A percentile compares a stretch with the other conserved stretches of the same genome.
These are phyloP conservation scores for Sorghum bicolor DNA, from an alignment of 176 grass and related monocot genomes.

Conservation along the genomic window Sorghum_bicolor_NCBIv3 NC_012879.2:56291001-56291500, in stretches of 20 bases:
- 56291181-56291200: constrained; percentile 28
- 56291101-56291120: constrained; percentile 77
- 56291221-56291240: constrained; percentile 60
- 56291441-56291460: neutral
- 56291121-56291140: neutral
- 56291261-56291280: constrained; percentile 45
- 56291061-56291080: constrained; percentile 66
- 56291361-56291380: neutral
- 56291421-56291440: neutral
- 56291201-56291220: constrained; percentile 77
- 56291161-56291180: neutral
- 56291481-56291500: constrained; percentile 86
- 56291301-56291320: constrained; percentile 86
- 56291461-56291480: constrained; percentile 18
- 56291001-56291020: constrained; percentile 79
- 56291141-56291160: neutral
- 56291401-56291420: neutral
- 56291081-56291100: constrained; percentile 78
- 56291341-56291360: neutral
- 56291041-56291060: constrained; percentile 98
- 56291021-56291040: constrained; percentile 79
- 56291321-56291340: constrained; percentile 83
- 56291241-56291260: constrained; percentile 36
- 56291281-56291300: constrained; percentile 63
- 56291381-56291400: neutral